phyloP scores from a whole-genome alignment of 2,329 filamentous ascomycete species.

The Pseudocercospora eumusae region DNA sequence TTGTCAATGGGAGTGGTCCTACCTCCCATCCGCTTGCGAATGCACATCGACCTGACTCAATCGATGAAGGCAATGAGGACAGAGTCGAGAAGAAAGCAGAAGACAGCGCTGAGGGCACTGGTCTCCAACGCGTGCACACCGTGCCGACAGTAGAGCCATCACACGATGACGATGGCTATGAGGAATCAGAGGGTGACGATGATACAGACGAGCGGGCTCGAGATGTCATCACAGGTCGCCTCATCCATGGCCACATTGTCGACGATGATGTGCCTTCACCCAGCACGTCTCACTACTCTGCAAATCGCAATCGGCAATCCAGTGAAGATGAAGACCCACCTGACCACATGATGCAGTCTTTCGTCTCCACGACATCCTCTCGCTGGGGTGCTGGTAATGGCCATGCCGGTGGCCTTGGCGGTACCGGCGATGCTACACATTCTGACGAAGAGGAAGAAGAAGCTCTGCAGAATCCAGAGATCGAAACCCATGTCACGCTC shows the following conservation, averaged over 20 bases:
- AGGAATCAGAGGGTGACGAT: conserved; percentile 38
- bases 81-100: conserved; percentile 5
- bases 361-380: conserved; percentile 78
- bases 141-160: conserved; percentile 32
- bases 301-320: conserved; percentile 44
- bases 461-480: conserved; percentile 72
- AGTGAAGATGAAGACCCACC: conserved; percentile 59
- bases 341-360: conserved; percentile 81
- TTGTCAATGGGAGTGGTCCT: conserved; percentile 33
- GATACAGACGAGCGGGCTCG: conserved; percentile 61
- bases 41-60: conserved; percentile 37
- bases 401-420: conserved; percentile 65
- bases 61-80: conserved; percentile 18
- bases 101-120: conserved; percentile 9
- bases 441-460: conserved; percentile 93
- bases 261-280: conserved; percentile 81
- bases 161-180: conserved; percentile 39
- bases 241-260: conserved; percentile 93
- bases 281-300: conserved; percentile 63
- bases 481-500: conserved; percentile 96
- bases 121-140: conserved; percentile 31
- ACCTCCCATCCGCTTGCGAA: conserved; percentile 37
- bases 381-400: conserved; percentile 48
- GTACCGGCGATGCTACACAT: conserved; percentile 78
- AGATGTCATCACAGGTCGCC: conserved; percentile 86